phyloP scores from a whole-genome alignment of 371 early-diverging fungal species.

The Dichotomocladium elegans region DNA sequence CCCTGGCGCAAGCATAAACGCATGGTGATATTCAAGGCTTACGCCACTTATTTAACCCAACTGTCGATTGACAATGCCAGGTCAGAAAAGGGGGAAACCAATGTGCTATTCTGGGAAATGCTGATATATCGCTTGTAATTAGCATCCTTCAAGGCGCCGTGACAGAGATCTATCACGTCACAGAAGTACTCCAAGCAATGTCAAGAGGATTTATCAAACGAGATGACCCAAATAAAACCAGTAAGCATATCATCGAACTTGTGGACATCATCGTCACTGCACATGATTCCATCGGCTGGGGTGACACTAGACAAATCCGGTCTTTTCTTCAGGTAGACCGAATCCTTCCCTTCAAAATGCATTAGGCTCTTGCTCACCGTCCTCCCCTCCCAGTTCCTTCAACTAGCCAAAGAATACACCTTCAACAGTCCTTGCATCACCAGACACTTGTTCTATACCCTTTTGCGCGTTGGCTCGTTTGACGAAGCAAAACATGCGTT shows the following conservation, averaged over 20 bases:
- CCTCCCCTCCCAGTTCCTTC: slow-evolving; percentile 31
- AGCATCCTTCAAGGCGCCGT: neutral
- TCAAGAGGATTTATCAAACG: neutral
- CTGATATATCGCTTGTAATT: neutral
- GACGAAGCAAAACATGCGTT: slow-evolving; percentile 69
- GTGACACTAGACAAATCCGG: slow-evolving; percentile 18
- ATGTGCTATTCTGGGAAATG: neutral
- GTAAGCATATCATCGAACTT: slow-evolving; percentile 18
- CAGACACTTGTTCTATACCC: slow-evolving; percentile 57
- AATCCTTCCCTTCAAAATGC: neutral
- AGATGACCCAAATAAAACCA: slow-evolving; percentile 2
- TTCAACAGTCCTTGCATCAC: slow-evolving; percentile 66
- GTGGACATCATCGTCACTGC: slow-evolving; percentile 17
- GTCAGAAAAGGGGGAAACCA: neutral
- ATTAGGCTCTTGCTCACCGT: neutral
- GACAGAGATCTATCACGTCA: neutral
- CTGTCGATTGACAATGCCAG: neutral
- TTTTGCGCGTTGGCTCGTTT: slow-evolving; percentile 59
- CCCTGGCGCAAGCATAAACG: slow-evolving; percentile 45
- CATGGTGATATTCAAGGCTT: slow-evolving; percentile 41
- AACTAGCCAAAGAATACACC: slow-evolving; percentile 57
- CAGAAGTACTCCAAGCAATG: neutral
- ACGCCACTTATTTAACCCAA: slow-evolving; percentile 30
- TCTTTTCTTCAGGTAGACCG: slow-evolving; percentile 22
- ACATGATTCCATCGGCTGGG: slow-evolving; percentile 37